Base-by-base conservation (phyloP, 257 asterid species). In the Plantago elongata region DNA sequence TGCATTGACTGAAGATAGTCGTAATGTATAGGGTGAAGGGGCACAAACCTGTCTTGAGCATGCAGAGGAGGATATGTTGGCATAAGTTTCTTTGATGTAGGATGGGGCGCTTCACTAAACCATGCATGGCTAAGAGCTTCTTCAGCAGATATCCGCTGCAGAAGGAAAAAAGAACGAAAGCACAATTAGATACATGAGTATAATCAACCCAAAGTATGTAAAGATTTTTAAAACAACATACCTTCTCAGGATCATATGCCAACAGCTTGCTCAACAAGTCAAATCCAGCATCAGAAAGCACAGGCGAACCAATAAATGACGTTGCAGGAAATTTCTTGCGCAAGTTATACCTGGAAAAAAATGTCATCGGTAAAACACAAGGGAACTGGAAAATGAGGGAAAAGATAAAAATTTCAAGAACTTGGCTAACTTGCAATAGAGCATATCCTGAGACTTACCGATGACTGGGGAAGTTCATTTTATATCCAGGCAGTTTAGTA, bases 41-140 rank as follows among this genome's bases (percentile, higher is more conserved):
- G 40, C 45, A 45, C 52, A 51, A 69, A 89, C 97, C 94, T 86
- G 74, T 89, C 97, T 66, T 86, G 95, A 3, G 83, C 89, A 76
- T 83, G 83, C 70, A 82, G 89, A 46, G 94, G 88, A 56, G 95
- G 95, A 72, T 86, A 86, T 52, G 95, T 89, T 57, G 95, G 95
- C 94, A 84, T 84, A 67, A 89, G 81, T 77, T 89, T 94, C 82
- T 84, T 89, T 1, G 89, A 79, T 70, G 86, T 86, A 11, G 97
- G 91, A 47, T 79, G 90, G 17, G 94, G 95, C 62, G 84, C 95
- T 80, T 89, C 97, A 42, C 64, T 71, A 73, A 89, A 89, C 97
- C 97, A 89, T 51, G 77, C 78, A 63, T 89, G 97, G 64, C 77
- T 78, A n/a, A 89, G 89, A 50, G 97, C 97, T 65, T 54, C 94